These are phyloP conservation scores for Plasmodium adleri DNA, from an alignment of 169 alveolate species.

Conservation along the genomic window DNA sequence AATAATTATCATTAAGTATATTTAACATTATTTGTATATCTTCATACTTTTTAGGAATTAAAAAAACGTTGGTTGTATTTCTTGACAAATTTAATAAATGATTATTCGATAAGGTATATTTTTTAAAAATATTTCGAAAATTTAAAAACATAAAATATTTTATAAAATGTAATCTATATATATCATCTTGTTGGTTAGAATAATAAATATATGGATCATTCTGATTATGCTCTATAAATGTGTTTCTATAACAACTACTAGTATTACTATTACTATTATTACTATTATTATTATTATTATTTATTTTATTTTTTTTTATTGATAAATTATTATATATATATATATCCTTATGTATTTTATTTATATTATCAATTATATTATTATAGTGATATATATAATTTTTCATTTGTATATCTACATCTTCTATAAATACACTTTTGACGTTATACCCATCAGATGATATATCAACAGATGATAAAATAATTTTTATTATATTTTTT, in stretches of 20 bases:
- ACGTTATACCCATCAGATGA: conserved; percentile 23
- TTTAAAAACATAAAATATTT: conserved; percentile 68
- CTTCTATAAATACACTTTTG: conserved; percentile 42
- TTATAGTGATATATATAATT: conserved; percentile 25
- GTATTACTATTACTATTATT: neutral
- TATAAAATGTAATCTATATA: conserved; percentile 56
- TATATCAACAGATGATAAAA: conserved; percentile 46
- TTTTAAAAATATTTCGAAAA: conserved; percentile 30
- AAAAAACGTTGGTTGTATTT: conserved; percentile 43
- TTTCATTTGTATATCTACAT: conserved; percentile 27
- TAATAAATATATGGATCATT: no score
- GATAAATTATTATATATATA: neutral
- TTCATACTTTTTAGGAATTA: conserved; percentile 72
- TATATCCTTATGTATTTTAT: conserved; percentile 22
- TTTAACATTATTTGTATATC: conserved; percentile 49
- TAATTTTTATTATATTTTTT: conserved; percentile 33
- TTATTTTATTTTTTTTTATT: neutral
- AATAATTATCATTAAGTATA: conserved; percentile 20
- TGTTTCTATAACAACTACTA: no score
- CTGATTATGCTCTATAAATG: no score
- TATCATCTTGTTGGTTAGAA: conserved; percentile 12
- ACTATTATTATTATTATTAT: neutral
- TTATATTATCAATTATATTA: conserved; percentile 20
- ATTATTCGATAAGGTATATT: conserved; percentile 64
- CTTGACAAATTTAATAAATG: conserved; percentile 34